Base-by-base conservation (phyloP, 768 basidiomycete genomes). In the Coprinopsis strossmayeri region DNA sequence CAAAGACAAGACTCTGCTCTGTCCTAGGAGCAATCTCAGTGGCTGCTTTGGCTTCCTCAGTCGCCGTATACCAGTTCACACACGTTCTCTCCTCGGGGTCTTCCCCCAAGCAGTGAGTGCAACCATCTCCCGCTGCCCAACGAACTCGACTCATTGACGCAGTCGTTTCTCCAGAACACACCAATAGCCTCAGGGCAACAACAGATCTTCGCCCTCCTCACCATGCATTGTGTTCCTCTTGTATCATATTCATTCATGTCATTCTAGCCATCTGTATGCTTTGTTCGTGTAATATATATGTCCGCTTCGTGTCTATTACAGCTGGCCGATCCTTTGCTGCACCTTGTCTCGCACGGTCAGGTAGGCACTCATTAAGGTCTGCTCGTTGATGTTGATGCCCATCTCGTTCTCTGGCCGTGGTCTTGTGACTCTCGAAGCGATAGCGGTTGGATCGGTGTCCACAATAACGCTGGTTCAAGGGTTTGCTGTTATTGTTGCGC, bases 371-470 rank as follows among this genome's bases (percentile, higher is more conserved):
- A 95, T 76, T 51, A 96, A 76, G 7, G 92, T 94, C 69, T 96
- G 93, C 69, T 99, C 96, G 73, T 99, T 97, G 74, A 99, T 95
- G 35, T 50, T 50, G 42, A 50, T 37, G 23, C 49, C 49, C 53
- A 99, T 96, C 57, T 98, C 94, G 30, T 86, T 87, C 65, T 98
- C 96, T 13, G 95, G 85, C 54, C 82, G 84, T 35, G 96, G 91
- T 54, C 93, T 71, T 58, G 89, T 94, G 45, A 98, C 96, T 46
- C 96, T 72, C 26, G 92, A 91, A 0, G 93, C 92, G 61, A 98
- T 96, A n/a, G 94, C 87, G 0, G 91, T 80, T 2, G 94, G 75
- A 63, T 99, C 96, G 0, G 95, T 98, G 67, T 98, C 95, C 17
- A 98, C 84, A 55, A 98, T 94, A 61, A 98, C 89, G 15, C 95